Evolutionary conservation across 2,329 filamentous ascomycete species (phyloP).

Genomic region (Cladophialophora exuberans): DNA sequence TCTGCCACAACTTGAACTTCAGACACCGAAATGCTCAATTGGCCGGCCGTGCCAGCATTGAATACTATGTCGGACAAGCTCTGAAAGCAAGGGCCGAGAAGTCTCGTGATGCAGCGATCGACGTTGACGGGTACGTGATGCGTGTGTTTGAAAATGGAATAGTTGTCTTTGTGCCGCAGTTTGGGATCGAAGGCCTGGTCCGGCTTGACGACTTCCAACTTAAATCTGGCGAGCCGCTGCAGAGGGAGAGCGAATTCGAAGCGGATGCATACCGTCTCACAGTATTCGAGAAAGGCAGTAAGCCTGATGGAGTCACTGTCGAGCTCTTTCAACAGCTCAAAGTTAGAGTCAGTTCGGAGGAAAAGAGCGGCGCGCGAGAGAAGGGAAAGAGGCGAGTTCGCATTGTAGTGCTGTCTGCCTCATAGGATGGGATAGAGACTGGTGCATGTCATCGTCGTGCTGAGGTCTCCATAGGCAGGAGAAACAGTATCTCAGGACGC

Average conservation of each 20-base stretch:
- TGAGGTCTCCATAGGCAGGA: neutral
- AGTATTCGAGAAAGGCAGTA: conserved; percentile 59
- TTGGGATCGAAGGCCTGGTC: conserved; percentile 93
- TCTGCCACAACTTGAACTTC: conserved; percentile 98
- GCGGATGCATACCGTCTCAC: conserved; percentile 79
- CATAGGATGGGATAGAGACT: neutral
- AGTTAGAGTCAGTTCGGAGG: conserved; percentile 87
- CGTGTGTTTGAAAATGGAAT: conserved; percentile 97
- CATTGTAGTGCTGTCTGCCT: conserved; percentile 42
- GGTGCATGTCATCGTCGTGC: neutral
- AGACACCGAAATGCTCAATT: conserved; percentile 96
- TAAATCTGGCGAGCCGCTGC: conserved; percentile 48
- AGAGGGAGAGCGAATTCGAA: conserved; percentile 79
- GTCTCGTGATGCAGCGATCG: conserved; percentile 51
- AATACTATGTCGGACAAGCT: conserved; percentile 97
- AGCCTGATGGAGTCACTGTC: conserved; percentile 60
- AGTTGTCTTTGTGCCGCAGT: conserved; percentile 92
- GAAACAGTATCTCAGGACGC: neutral
- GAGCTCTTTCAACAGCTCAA: conserved; percentile 91
- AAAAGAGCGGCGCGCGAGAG: conserved; percentile 71
- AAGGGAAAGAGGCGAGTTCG: conserved; percentile 83
- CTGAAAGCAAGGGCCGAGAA: conserved; percentile 71
- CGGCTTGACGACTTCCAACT: conserved; percentile 80
- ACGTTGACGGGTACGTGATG: conserved; percentile 96
- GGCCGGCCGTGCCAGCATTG: conserved; percentile 89